phyloP scores from a whole-genome alignment of 2,329 filamentous ascomycete genomes.

The Colletotrichum higginsianum region DNA sequence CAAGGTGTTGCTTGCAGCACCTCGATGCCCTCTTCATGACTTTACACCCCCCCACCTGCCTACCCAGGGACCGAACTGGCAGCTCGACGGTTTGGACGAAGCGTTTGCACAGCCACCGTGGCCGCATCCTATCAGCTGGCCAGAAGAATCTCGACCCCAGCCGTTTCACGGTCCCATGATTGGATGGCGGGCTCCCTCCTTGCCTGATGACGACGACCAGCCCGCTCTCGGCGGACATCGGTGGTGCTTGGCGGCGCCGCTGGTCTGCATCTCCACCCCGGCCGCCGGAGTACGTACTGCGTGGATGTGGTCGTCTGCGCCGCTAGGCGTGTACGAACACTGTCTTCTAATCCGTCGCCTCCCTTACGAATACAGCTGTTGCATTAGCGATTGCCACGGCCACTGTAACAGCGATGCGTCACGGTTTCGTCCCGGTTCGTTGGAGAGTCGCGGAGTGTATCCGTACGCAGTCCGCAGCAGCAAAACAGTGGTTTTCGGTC shows the following conservation, averaged over 20 bases:
- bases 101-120: conserved; percentile 29
- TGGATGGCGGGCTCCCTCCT: conserved; percentile 27
- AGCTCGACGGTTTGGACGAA: conserved; percentile 31
- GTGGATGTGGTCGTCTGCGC: background rate
- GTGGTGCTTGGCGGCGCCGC: conserved; percentile 41
- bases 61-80: too few relatives aligned
- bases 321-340: too few relatives aligned
- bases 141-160: conserved; percentile 17
- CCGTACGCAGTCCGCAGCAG: background rate
- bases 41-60: too few relatives aligned
- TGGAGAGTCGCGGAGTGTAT: too few relatives aligned
- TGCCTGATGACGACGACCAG: conserved; percentile 40
- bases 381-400: conserved; percentile 17
- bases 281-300: background rate
- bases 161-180: conserved; percentile 17
- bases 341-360: background rate
- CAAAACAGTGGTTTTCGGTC: background rate
- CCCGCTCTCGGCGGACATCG: conserved; percentile 40
- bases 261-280: conserved; percentile 33
- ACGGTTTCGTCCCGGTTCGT: background rate
- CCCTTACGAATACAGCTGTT: background rate
- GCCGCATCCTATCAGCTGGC: conserved; percentile 30
- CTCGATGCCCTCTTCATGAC: background rate
- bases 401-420: conserved; percentile 32
- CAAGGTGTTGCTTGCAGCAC: too few relatives aligned